Percentiles rank a stretch among this genome's conserved stretches.
These are phyloP conservation scores for Puccinia coronata DNA, from an alignment of 1,284 basidiomycete species.

Conservation along the genomic window DNA sequence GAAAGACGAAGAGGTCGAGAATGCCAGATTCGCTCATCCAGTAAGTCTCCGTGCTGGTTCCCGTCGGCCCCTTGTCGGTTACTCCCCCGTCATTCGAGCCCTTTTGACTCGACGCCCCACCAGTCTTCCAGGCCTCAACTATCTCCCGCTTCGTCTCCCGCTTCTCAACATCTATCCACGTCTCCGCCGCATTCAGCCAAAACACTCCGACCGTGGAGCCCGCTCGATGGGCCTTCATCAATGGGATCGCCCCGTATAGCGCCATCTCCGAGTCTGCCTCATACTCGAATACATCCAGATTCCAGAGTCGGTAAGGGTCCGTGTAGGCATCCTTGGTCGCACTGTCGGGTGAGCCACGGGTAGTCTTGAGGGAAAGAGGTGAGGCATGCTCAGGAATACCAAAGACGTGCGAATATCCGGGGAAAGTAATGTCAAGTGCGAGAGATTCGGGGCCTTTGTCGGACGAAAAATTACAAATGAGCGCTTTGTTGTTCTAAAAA, in stretches of 20 bases:
- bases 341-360: conserved; percentile 64
- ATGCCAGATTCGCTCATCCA: conserved; percentile 98
- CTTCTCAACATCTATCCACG: conserved; percentile 87
- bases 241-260: conserved; percentile 66
- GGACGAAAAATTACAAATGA: not conserved
- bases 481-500: not conserved
- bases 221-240: conserved; percentile 86
- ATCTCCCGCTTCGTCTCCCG: conserved; percentile 62
- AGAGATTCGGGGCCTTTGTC: conserved; percentile 83
- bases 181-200: conserved; percentile 87
- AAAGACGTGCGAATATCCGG: conserved; percentile 82
- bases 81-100: not conserved
- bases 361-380: conserved; percentile 80
- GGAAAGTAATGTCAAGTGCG: conserved; percentile 89
- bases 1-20: conserved; percentile 87
- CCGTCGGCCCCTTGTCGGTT: conserved; percentile 51
- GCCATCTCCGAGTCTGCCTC: conserved; percentile 85
- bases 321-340: conserved; percentile 59
- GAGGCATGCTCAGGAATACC: conserved; percentile 98
- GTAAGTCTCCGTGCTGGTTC: conserved; percentile 73
- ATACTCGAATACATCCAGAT: conserved; percentile 97
- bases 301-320: conserved; percentile 94
- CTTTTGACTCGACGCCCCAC: not conserved
- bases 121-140: conserved; percentile 50
- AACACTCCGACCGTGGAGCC: conserved; percentile 83